Evolutionary conservation across 805 yeast species (phyloP), one percentile per base, ranked within the genome.

Genomic region (Candida sphagnicola): DNA sequence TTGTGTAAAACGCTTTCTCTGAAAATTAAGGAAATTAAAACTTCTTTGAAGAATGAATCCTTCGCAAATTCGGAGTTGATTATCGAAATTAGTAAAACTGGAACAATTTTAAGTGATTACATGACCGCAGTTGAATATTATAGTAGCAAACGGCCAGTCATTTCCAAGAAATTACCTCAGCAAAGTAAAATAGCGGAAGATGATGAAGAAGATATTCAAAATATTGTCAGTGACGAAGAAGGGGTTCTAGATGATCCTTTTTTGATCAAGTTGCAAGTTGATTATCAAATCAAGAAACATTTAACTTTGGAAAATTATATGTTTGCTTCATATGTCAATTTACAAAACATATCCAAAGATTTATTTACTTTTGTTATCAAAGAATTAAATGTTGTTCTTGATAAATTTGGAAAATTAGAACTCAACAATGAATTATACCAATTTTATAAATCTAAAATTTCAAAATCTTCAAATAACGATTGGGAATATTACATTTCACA

Each of bases 31-130:
- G 74, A 68, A 45, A 67, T 68, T 46, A 65, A 51, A 48, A 49
- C 62, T 5, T 55, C 67, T 21, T 52, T 68, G 43, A 63, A 58
- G 39, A 67, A 68, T 47, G 73, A 68, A 14, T 56, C 68, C 2
- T 68, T 68, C 47, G 64, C 70, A 18, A 67, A 66, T 43, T 48
- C 56, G 14, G 53, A 56, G 5, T 44, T 68, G 18, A 42, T 59
- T 11, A 65, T 52, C 34, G 73, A 68, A 56, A 74, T 83, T 40
- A 72, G 72, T 38, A 77, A 75, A 40, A 82, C 95, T 1, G 82
- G 80, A 40, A 58, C 61, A 29, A 77, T 78, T 23, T 55, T 82
- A 39, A 57, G 50, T 24, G 44, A 46, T 30, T 69, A 61, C 41
- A 58, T 54, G 46, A 40, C 46, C 18, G 50, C 70, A 1, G 50